phyloP scores from a whole-genome alignment of 2,329 filamentous ascomycete species.

The Torrubiella hemipterigena region DNA sequence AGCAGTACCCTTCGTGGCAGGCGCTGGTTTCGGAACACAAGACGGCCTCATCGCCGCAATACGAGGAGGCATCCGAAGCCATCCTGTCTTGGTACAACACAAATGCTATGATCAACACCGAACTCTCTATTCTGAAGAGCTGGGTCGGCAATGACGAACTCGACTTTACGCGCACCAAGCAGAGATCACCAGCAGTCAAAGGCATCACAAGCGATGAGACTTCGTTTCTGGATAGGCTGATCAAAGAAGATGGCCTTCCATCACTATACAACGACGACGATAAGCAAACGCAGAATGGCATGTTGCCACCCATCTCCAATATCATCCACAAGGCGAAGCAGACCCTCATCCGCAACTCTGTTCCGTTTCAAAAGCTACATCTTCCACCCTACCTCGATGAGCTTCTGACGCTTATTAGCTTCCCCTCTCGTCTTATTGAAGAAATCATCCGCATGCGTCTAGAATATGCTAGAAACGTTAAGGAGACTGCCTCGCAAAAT shows the following conservation, averaged over 20 bases:
- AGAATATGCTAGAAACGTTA: constrained; percentile 88
- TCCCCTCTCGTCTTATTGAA: constrained; percentile 88
- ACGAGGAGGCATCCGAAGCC: constrained; percentile 72
- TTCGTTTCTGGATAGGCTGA: constrained; percentile 83
- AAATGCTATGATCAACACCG: constrained; percentile 88
- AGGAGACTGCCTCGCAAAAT: constrained; percentile 84
- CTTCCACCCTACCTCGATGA: constrained; percentile 95
- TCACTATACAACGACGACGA: constrained; percentile 69
- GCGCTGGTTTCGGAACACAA: constrained; percentile 66
- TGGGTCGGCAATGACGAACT: constrained; percentile 97
- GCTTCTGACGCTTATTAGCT: constrained; percentile 89
- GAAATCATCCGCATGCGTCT: constrained; percentile 91
- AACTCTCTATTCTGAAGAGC: constrained; percentile 79
- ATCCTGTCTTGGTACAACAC: constrained; percentile 96
- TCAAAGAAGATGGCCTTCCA: constrained; percentile 92
- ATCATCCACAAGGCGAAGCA: constrained; percentile 91
- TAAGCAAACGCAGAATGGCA: constrained; percentile 46
- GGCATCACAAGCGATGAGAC: constrained; percentile 74
- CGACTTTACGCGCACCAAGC: constrained; percentile 70
- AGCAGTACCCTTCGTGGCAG: constrained; percentile 69
- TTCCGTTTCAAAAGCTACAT: constrained; percentile 76
- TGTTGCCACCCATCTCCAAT: constrained; percentile 70
- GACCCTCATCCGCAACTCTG: constrained; percentile 77
- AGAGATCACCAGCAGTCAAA: constrained; percentile 49
- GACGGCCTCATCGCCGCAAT: constrained; percentile 62